Conservation (phyloP, 352 stramenopile species). For the Globisporangium paroecandrum region DNA sequence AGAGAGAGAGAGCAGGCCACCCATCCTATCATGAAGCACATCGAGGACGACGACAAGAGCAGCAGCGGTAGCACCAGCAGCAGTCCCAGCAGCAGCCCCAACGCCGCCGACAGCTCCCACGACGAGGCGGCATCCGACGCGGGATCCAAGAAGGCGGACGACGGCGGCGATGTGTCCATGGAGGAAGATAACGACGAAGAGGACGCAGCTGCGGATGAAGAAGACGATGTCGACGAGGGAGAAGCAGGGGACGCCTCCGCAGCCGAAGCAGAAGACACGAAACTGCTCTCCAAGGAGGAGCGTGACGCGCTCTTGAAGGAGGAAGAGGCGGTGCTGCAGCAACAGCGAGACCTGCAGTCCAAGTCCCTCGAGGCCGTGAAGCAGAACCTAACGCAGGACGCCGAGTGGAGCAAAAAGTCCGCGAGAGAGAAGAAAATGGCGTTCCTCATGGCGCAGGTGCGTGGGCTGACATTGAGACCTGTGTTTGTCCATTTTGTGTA, state of each 20-base stretch:
- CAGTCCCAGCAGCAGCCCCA: slow-evolving; percentile 26
- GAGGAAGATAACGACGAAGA: slow-evolving; percentile 30
- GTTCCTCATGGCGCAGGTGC: slow-evolving; percentile 82
- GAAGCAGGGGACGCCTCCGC: slow-evolving; percentile 22
- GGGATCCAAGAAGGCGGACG: slow-evolving; percentile 17
- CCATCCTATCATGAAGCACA: slow-evolving; percentile 19
- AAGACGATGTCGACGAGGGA: slow-evolving; percentile 26
- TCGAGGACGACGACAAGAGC: slow-evolving; percentile 33
- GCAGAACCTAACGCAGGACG: slow-evolving; percentile 53
- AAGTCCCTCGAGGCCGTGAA: slow-evolving; percentile 74
- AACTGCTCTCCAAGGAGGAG: slow-evolving; percentile 56
- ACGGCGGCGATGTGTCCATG: slow-evolving; percentile 23
- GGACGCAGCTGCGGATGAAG: slow-evolving; percentile 24
- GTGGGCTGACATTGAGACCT: not conserved
- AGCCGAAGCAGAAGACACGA: slow-evolving; percentile 23
- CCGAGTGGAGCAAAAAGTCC: slow-evolving; percentile 43
- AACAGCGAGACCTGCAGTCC: slow-evolving; percentile 76
- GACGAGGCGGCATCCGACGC: slow-evolving; percentile 10
- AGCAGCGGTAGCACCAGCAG: slow-evolving; percentile 23
- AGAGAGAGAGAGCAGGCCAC: not conserved
- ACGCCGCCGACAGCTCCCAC: slow-evolving; percentile 20
- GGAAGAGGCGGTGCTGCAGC: slow-evolving; percentile 62
- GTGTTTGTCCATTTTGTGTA: not conserved
- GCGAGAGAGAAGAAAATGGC: slow-evolving; percentile 72
- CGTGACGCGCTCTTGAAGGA: slow-evolving; percentile 54